Evolutionary conservation across 306 rosid genomes (phyloP).

Genomic region (Pterocarpus santalinus): DNA sequence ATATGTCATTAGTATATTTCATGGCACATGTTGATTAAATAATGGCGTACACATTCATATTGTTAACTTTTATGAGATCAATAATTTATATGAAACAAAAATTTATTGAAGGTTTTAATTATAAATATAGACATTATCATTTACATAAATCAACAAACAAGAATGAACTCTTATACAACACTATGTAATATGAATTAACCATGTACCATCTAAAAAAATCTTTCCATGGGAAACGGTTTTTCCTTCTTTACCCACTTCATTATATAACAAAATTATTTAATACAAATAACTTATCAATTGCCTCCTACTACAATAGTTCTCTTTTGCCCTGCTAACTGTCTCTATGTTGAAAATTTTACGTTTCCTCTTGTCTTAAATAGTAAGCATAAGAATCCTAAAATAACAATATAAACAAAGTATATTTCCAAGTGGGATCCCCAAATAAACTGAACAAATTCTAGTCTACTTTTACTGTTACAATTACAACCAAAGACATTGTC

Average conservation of each 20-base stretch:
- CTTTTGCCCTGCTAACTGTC: constrained; percentile 57
- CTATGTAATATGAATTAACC: background rate
- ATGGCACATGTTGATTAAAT: too few species aligned
- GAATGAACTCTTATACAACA: background rate
- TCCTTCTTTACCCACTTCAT: constrained; percentile 18
- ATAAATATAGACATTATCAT: too few species aligned
- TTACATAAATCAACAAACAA: too few species aligned
- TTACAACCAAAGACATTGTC: constrained; percentile 65
- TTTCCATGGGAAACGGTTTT: background rate
- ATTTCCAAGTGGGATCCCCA: constrained; percentile 64
- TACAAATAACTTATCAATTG: constrained; percentile 8
- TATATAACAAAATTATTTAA: constrained; percentile 50
- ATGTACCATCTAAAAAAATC: background rate
- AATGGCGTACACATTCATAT: too few species aligned
- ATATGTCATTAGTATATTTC: too few species aligned
- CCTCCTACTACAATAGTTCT: constrained; percentile 56
- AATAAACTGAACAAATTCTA: constrained; percentile 55
- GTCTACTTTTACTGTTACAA: constrained; percentile 53
- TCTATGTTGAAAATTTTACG: constrained; percentile 56
- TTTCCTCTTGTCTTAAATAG: constrained; percentile 65
- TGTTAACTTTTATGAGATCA: too few species aligned
- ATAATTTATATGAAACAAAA: too few species aligned
- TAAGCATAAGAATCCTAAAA: constrained; percentile 68
- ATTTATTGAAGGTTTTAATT: too few species aligned
- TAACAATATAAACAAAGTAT: constrained; percentile 57